Evolutionary conservation across 2,329 filamentous ascomycete species (phyloP).

Genomic region (Diaporthe citrichinensis): DNA sequence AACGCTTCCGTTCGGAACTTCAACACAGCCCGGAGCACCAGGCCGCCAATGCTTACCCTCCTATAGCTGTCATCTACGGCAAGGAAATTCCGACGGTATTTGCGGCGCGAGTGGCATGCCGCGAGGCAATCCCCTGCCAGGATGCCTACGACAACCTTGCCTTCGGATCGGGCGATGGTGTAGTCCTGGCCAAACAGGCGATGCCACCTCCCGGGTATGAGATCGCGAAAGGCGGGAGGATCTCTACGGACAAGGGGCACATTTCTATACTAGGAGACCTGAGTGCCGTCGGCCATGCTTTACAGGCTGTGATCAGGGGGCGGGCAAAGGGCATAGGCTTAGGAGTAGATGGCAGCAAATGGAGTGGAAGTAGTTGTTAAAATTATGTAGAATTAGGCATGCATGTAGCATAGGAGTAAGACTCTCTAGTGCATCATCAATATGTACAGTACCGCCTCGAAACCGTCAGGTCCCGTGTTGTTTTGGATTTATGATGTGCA

Average conservation of each 20-base stretch:
- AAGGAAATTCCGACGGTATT: slow-evolving; percentile 90
- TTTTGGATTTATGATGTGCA: slow-evolving; percentile 13
- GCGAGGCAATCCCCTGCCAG: slow-evolving; percentile 80
- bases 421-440: neutral
- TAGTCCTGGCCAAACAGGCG: slow-evolving; percentile 86
- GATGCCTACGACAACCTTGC: slow-evolving; percentile 90
- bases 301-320: slow-evolving; percentile 77
- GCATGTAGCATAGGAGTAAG: neutral
- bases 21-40: slow-evolving; percentile 72
- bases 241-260: slow-evolving; percentile 88
- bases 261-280: slow-evolving; percentile 89
- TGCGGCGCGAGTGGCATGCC: slow-evolving; percentile 80
- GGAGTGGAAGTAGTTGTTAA: neutral
- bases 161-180: slow-evolving; percentile 90
- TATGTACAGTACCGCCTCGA: neutral
- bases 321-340: slow-evolving; percentile 81
- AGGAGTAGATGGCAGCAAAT: slow-evolving; percentile 51
- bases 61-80: slow-evolving; percentile 85
- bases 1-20: slow-evolving; percentile 83
- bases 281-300: slow-evolving; percentile 81
- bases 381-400: slow-evolving; percentile 14
- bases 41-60: slow-evolving; percentile 82
- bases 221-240: slow-evolving; percentile 78
- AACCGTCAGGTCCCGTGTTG: neutral
- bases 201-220: slow-evolving; percentile 88